Conservation (phyloP, 192 early-diverging fungal species). For the Linnemannia hyalina region DNA sequence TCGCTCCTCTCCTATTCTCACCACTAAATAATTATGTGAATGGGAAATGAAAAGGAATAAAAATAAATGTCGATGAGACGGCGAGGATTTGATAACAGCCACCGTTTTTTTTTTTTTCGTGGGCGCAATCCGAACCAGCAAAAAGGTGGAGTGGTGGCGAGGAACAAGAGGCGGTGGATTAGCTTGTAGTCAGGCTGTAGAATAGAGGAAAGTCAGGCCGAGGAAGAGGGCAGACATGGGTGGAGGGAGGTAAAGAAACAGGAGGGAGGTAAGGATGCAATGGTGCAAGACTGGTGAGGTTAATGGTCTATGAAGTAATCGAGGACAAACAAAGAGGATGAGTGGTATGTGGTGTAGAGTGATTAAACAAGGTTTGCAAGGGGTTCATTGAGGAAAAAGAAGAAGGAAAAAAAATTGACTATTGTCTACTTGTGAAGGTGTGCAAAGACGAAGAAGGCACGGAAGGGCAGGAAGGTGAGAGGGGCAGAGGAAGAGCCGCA, state of each 20-base stretch:
- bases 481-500: background rate
- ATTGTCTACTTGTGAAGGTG: background rate
- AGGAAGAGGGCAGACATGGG: background rate
- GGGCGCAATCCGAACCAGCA: background rate
- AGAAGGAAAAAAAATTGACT: background rate
- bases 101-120: background rate
- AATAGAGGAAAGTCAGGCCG: background rate
- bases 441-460: background rate
- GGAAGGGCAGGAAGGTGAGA: background rate
- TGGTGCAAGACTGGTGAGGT: constrained; percentile 8
- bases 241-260: background rate
- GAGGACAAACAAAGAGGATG: constrained; percentile 5
- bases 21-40: background rate
- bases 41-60: background rate
- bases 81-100: background rate
- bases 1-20: background rate
- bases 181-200: background rate
- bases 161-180: background rate
- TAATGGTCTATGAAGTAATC: constrained; percentile 6
- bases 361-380: constrained; percentile 30
- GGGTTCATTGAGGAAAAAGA: constrained; percentile 7
- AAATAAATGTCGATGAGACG: background rate
- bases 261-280: background rate
- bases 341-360: background rate
- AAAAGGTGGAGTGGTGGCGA: background rate